Percentiles rank a stretch among this genome's conserved stretches.
Conservation (phyloP, 352 stramenopile genomes). For the Globisporangium paroecandrum region DNA sequence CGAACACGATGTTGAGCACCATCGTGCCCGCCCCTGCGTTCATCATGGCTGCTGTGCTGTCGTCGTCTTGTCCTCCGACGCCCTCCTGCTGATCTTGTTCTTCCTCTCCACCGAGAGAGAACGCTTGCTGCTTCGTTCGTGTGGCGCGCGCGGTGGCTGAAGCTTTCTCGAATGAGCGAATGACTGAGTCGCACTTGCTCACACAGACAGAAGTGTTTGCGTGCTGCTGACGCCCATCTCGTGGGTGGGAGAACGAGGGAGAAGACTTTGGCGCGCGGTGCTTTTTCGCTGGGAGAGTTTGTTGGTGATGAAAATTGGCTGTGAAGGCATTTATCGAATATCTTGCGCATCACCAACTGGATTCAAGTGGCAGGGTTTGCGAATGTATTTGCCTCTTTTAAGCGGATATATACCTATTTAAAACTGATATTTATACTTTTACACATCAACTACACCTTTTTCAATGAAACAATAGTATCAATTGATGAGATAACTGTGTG, state of each 20-base stretch:
- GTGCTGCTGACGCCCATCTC: neutral
- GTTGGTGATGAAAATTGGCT: neutral
- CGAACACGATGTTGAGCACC: conserved; percentile 40
- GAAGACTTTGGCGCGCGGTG: neutral
- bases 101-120: neutral
- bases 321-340: neutral
- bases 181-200: neutral
- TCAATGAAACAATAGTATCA: neutral
- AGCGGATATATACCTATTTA: neutral
- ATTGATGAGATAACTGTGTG: neutral
- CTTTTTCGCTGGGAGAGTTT: neutral
- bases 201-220: neutral
- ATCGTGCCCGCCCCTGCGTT: conserved; percentile 21
- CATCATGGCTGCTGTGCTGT: neutral
- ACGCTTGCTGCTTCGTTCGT: neutral
- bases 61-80: neutral
- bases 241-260: neutral
- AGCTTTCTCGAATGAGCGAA: neutral
- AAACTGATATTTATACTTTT: neutral
- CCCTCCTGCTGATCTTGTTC: neutral
- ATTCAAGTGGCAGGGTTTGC: neutral
- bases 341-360: neutral
- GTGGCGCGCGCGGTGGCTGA: neutral
- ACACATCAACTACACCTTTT: neutral
- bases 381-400: neutral